Conservation (phyloP, 805 yeast species). For the Scheffersomyces ergatensis region DNA sequence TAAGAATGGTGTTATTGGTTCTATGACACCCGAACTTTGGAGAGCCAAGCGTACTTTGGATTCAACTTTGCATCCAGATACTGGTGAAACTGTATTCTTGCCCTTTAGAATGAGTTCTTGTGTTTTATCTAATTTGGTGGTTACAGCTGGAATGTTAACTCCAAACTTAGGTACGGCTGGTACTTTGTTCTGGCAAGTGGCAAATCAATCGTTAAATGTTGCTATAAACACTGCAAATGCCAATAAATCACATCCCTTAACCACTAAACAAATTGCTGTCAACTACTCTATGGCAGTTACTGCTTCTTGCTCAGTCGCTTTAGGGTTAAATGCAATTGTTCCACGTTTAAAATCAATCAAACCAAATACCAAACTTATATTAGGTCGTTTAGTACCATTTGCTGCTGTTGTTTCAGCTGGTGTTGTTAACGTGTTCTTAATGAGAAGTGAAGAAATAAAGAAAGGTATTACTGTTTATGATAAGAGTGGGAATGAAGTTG, state of each 20-base stretch:
- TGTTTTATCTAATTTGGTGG: conserved; percentile 89
- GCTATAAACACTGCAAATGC: conserved; percentile 97
- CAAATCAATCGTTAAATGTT: conserved; percentile 94
- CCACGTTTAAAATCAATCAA: conserved; percentile 73
- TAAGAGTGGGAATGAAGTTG: conserved; percentile 57
- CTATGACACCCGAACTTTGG: conserved; percentile 85
- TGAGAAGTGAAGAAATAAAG: conserved; percentile 93
- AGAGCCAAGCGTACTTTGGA: conserved; percentile 81
- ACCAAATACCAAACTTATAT: conserved; percentile 66
- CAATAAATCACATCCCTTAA: conserved; percentile 88
- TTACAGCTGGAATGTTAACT: conserved; percentile 96
- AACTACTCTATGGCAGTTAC: conserved; percentile 87
- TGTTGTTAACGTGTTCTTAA: conserved; percentile 88
- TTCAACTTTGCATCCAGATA: conserved; percentile 94
- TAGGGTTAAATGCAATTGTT: conserved; percentile 89
- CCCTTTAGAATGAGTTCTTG: conserved; percentile 98
- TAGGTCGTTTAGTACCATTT: conserved; percentile 91
- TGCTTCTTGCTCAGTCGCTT: conserved; percentile 93
- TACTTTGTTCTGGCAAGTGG: conserved; percentile 95
- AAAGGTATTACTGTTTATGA: conserved; percentile 78
- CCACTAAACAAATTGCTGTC: conserved; percentile 71
- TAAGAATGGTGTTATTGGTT: conserved; percentile 61
- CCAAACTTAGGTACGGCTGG: conserved; percentile 90
- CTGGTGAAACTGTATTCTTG: conserved; percentile 85
- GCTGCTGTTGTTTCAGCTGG: conserved; percentile 99